phyloP scores from a whole-genome alignment of 163 green algal species.

The Chlamydomonas reinhardtii region DNA sequence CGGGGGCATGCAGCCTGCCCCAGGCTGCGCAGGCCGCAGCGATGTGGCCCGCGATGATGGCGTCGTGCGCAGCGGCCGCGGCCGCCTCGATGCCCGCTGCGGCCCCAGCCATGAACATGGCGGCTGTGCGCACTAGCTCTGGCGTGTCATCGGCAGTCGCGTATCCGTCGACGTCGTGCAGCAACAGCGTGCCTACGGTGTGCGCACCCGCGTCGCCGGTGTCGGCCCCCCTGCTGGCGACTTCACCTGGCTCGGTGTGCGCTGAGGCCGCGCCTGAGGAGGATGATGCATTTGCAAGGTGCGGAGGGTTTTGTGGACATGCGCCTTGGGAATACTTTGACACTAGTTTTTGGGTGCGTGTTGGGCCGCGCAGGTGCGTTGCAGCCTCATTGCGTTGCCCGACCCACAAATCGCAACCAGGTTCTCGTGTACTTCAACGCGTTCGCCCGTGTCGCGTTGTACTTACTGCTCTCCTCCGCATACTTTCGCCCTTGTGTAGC shows the following conservation, averaged over 20 bases:
- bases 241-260: constrained; percentile 27
- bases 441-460: too few relatives aligned
- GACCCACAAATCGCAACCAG: too few relatives aligned
- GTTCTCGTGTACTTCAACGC: too few relatives aligned
- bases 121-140: not conserved
- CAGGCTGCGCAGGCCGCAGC: not conserved
- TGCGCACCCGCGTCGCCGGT: not conserved
- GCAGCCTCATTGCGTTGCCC: too few relatives aligned
- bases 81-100: not conserved
- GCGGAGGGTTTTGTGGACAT: too few relatives aligned
- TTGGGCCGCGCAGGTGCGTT: too few relatives aligned
- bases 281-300: constrained; percentile 15
- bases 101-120: not conserved
- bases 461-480: too few relatives aligned
- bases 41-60: constrained; percentile 30
- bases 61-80: not conserved
- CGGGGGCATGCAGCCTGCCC: not conserved
- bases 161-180: constrained; percentile 16
- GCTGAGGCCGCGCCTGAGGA: constrained; percentile 1
- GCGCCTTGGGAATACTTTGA: too few relatives aligned
- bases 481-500: not conserved
- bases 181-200: not conserved
- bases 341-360: too few relatives aligned
- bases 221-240: not conserved
- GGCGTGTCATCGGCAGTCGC: not conserved